A percentile compares a stretch with the other conserved stretches of the same genome.
Conservation (phyloP, 2,329 filamentous ascomycete species). For the Penicillium rolfsii region DNA sequence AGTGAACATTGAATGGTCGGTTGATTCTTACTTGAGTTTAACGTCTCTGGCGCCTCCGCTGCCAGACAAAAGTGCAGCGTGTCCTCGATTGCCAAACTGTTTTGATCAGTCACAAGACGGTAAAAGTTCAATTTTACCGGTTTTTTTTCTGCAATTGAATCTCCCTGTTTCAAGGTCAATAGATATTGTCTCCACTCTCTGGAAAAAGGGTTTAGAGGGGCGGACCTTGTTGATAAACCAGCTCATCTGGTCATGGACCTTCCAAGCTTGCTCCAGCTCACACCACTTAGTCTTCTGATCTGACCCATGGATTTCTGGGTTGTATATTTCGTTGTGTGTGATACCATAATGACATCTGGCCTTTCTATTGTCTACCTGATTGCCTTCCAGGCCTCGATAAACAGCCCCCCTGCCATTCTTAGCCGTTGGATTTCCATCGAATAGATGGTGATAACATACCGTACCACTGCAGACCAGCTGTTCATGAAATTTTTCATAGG, state of each 20-base stretch:
- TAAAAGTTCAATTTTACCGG: conserved; percentile 21
- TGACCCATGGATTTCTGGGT: neutral
- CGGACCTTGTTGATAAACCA: conserved; percentile 34
- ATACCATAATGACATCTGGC: conserved; percentile 29
- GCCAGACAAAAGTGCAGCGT: conserved; percentile 15
- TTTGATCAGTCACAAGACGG: fast-evolving
- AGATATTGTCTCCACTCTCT: neutral
- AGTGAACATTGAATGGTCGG: no score
- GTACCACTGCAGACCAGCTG: conserved; percentile 35
- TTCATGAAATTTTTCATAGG: no score
- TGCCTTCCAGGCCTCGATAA: conserved; percentile 28
- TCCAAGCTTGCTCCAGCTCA: conserved; percentile 14
- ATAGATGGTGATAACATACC: conserved; percentile 17
- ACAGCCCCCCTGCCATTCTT: conserved; percentile 29
- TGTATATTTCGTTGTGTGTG: fast-evolving
- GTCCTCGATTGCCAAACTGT: neutral
- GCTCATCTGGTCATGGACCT: neutral
- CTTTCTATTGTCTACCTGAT: conserved; percentile 27
- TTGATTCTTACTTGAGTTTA: neutral
- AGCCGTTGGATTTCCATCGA: neutral
- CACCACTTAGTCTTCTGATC: conserved; percentile 12
- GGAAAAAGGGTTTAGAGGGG: neutral
- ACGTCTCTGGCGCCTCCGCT: conserved; percentile 9
- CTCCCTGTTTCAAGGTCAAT: conserved; percentile 11
- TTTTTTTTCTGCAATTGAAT: conserved; percentile 19